Evolutionary conservation across 1,284 basidiomycete species (phyloP), one percentile per base, ranked within the genome.

Genomic region (Ceratobasidium papillatum): DNA sequence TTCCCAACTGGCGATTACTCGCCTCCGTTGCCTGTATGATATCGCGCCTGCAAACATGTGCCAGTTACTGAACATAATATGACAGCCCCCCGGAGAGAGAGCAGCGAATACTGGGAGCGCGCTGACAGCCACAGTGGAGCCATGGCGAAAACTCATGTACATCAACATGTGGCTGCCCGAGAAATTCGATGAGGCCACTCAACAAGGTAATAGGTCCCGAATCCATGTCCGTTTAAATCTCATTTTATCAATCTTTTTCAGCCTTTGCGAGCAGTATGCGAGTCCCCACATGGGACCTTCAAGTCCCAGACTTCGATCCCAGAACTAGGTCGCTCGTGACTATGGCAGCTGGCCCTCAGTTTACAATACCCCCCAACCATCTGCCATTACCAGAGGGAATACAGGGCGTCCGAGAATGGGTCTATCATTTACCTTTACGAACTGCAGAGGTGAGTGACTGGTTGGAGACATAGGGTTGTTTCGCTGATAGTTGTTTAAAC

Each of bases 251-350:
- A 19, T 58, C 7, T 9, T 12, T 43, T 17, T 34, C 11, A 69
- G 66, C 66, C 2, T 69, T 69, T 34, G 22, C 66, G 36, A 69
- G 25, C n/a, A 43, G 49, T 12, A 58, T 69, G 66, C 52, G 38
- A 14, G 66, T 69, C 25, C 66, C 66, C 32, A 69, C 66, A 43
- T 69, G 66, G 66, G 66, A 69, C 41, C 66, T 69, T 19, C 30
- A 38, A 58, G 66, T 69, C 52, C 66, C 66, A 22, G 66, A 69
- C 36, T 69, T 69, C 30, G 66, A 69, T 25, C 66, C 66, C 41
- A 43, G 58, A 25, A 58, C 66, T 3, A 38, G 66, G 43, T 69
- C 66, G 0, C 52, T 69, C 52, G 52, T 58, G 34, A 69, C 66
- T 2, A 69, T 69, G 66, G 66, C 66, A 19, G 66, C 52, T 12